Conservation (phyloP, 345 rosid genomes). For the Mercurialis annua region DNA sequence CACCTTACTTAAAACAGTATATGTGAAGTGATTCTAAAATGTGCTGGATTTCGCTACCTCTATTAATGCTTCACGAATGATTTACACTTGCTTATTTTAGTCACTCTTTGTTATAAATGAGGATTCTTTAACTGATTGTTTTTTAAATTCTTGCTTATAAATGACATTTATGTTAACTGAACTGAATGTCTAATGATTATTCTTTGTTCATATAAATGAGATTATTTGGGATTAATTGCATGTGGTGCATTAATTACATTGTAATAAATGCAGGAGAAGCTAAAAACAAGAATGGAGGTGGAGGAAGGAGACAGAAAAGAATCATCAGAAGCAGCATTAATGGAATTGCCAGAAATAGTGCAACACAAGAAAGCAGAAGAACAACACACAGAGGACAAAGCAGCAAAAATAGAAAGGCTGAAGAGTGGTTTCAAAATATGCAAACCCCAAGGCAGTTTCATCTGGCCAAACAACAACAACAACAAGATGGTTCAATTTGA, state of each 20-base stretch:
- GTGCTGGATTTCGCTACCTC: background rate
- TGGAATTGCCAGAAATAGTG: conserved; percentile 20
- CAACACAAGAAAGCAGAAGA: conserved; percentile 11
- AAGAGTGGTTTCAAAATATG: conserved; percentile 81
- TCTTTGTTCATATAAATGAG: no score
- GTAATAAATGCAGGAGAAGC: conserved; percentile 46
- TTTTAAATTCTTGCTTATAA: background rate
- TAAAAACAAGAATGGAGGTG: conserved; percentile 33
- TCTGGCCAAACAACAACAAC: conserved; percentile 62
- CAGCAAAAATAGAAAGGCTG: conserved; percentile 49
- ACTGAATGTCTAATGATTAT: no score
- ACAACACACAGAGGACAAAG: conserved; percentile 37
- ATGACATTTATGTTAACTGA: background rate
- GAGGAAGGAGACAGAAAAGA: conserved; percentile 32
- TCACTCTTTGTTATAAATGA: no score
- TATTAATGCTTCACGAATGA: background rate
- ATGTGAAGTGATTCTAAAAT: background rate
- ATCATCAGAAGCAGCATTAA: conserved; percentile 12
- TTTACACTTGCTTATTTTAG: background rate
- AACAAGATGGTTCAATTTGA: conserved; percentile 32
- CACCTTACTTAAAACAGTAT: background rate
- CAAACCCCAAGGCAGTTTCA: conserved; percentile 69
- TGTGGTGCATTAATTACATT: background rate
- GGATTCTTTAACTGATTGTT: no score
- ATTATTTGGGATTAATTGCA: no score